Base-by-base conservation (phyloP, 2,329 filamentous ascomycete species). In the Pyrenochaeta sp. region DNA sequence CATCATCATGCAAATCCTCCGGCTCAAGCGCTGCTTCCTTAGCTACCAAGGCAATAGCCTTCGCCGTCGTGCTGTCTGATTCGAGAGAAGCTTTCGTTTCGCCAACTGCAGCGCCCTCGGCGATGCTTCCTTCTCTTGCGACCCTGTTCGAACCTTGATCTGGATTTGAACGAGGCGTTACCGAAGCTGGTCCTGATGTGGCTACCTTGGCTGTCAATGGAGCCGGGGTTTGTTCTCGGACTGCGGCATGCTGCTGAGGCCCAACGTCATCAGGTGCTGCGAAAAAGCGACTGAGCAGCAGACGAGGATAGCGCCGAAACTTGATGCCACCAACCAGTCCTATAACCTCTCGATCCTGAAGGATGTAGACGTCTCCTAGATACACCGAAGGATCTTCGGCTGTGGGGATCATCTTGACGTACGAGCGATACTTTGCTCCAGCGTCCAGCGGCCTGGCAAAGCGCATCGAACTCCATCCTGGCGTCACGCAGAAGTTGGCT, bases 361-460 rank as follows among this genome's bases (percentile, higher is more conserved):
- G 53, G n/a, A 80, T 68, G 52, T 78, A 79, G 2, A 80, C 72
- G 54, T 81, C 79, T n/a, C 80, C 80, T 0, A 66, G 49, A 54
- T 71, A 80, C 19, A 19, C 19, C 19, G 19, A 19, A 19, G 19
- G n/a, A 75, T 56, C 8, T 66, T 69, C 2, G 66, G 47, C 15
- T 79, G 72, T 60, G 1, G 61, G 60, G 2, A 60, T 58, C 69
- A 72, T 71, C 55, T 66, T 67, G 22, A 71, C 67, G 46, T 73
- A 73, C 2, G 61, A 56, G 1, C 37, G 37, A 45, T 67, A 73
- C 37, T 48, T 61, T 2, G 40, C 54, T 0, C 62, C 60, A 0
- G 51, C 25, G 0, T 44, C 24, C 3, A 72, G 45, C 2, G 66
- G 62, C 32, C 56, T 53, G 12, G 64, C 61, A 15, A 71, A 64